Evolutionary conservation across 202 grass and related monocot genomes (phyloP).

Genomic region (Panicum virgatum): DNA sequence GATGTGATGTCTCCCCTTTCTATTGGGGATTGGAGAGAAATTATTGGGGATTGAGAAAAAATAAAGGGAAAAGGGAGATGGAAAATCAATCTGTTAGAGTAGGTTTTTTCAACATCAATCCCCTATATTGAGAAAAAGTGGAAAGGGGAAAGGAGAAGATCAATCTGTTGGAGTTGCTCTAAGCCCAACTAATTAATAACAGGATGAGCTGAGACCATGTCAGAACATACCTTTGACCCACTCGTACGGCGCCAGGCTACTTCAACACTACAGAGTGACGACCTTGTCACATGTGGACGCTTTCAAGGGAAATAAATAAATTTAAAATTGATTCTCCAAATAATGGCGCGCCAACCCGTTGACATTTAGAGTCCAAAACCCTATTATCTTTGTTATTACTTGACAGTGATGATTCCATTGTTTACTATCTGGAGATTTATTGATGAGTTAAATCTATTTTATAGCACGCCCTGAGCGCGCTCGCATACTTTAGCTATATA

Average conservation of each 20-base stretch:
- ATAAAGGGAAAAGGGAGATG: no score
- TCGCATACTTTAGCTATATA: background rate
- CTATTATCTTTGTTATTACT: background rate
- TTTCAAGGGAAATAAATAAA: background rate
- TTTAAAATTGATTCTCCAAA: background rate
- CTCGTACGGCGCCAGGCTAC: background rate
- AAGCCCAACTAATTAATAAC: background rate
- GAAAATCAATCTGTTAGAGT: no score
- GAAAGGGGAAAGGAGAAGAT: no score
- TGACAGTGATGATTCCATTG: background rate
- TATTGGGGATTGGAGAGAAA: no score
- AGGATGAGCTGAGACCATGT: background rate
- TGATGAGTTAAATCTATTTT: background rate
- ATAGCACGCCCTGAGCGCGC: no score
- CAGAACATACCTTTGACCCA: background rate
- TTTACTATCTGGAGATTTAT: background rate
- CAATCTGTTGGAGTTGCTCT: no score
- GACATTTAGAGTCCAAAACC: background rate
- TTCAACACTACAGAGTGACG: conserved; percentile 22
- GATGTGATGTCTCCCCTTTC: no score
- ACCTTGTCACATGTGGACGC: background rate
- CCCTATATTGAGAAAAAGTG: no score
- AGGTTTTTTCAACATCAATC: no score
- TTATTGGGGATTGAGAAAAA: no score
- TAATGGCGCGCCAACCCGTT: background rate